phyloP scores from a whole-genome alignment of 352 stramenopile genomes.

The Thalassiosira pacifica region DNA sequence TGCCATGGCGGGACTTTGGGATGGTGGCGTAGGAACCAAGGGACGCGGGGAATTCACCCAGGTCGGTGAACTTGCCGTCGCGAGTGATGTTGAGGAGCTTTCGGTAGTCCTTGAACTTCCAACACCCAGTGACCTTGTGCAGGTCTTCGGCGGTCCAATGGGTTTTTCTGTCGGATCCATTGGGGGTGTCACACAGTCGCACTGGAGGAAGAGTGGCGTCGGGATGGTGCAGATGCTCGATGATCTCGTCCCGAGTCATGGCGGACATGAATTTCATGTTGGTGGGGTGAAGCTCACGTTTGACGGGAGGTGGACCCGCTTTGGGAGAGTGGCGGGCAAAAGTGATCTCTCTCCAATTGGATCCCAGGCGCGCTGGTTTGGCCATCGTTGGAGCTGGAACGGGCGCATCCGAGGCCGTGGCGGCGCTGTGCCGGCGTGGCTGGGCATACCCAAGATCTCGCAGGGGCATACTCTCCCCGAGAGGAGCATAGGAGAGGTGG shows the following conservation, averaged over 20 bases:
- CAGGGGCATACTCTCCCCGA: no score
- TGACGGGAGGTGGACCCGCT: background rate
- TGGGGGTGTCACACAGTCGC: slow-evolving; percentile 38
- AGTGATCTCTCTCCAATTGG: background rate
- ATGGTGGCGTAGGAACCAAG: slow-evolving; percentile 33
- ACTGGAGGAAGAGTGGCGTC: slow-evolving; percentile 1
- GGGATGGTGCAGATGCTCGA: background rate
- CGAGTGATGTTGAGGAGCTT: background rate
- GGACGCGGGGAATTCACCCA: slow-evolving; percentile 5
- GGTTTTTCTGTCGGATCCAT: slow-evolving; percentile 25
- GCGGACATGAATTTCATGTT: background rate
- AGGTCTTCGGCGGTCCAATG: slow-evolving; percentile 26
- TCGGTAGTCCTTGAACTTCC: slow-evolving; percentile 18
- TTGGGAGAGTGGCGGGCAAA: background rate
- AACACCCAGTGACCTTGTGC: slow-evolving; percentile 15
- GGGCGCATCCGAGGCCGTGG: no score
- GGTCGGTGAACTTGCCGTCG: background rate
- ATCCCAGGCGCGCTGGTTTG: no score
- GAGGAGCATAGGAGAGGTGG: slow-evolving; percentile 10
- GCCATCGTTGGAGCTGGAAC: no score
- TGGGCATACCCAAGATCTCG: no score
- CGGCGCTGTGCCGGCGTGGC: no score
- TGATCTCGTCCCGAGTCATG: background rate
- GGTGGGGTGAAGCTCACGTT: background rate
- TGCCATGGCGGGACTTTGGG: background rate